Evolutionary conservation across 202 grass and related monocot genomes (phyloP).

Genomic region (Alloteropsis angusta): DNA sequence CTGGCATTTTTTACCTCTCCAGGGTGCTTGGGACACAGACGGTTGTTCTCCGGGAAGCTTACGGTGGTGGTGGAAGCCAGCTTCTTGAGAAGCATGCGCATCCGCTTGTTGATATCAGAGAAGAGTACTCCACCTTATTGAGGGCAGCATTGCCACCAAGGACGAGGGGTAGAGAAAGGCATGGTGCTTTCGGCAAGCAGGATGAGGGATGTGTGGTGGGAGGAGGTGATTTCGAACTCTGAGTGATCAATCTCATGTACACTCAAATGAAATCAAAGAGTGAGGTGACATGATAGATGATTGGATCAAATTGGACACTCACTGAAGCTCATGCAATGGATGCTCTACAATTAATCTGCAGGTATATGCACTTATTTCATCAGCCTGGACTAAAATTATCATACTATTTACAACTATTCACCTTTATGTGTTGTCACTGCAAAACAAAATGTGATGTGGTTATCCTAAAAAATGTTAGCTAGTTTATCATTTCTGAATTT

Average conservation of each 20-base stretch:
- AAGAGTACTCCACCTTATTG: conserved; percentile 51
- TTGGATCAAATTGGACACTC: neutral
- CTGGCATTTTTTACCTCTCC: conserved; percentile 80
- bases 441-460: neutral
- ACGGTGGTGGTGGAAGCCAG: conserved; percentile 31
- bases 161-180: conserved; percentile 1
- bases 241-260: conserved; percentile 13
- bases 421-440: neutral
- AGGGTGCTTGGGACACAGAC: conserved; percentile 56
- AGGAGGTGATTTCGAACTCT: conserved; percentile 10
- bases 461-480: neutral
- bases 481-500: neutral
- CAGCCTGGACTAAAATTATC: neutral
- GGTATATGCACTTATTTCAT: conserved; percentile 12
- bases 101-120: conserved; percentile 53
- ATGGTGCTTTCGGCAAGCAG: neutral
- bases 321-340: neutral
- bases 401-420: neutral
- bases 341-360: neutral
- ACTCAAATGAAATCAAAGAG: neutral
- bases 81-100: conserved; percentile 43
- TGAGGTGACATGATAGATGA: neutral
- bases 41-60: conserved; percentile 67
- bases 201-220: conserved; percentile 10
- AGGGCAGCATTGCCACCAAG: conserved; percentile 31